Conservation (phyloP, 148 eudicot species). For the Cornus controversa region DNA sequence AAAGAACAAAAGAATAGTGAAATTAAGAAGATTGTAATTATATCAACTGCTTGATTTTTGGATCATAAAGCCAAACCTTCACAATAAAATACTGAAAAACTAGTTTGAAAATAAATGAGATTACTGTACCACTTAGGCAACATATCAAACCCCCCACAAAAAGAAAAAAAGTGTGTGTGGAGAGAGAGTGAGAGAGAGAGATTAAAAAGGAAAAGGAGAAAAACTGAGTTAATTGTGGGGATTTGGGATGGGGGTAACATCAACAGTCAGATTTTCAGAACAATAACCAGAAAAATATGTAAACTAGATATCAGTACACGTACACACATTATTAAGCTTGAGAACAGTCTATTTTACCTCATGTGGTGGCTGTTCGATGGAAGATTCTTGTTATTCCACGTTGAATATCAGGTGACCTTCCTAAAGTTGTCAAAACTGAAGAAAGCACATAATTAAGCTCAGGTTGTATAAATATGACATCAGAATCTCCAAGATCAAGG, state of each 20-base stretch:
- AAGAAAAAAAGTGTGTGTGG: background rate
- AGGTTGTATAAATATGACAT: constrained; percentile 31
- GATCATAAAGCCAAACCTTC: background rate
- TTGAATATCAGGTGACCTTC: constrained; percentile 75
- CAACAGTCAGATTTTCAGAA: too few relatives aligned
- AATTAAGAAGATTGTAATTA: background rate
- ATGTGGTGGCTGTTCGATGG: constrained; percentile 78
- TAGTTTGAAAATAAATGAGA: background rate
- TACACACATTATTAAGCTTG: background rate
- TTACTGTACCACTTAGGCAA: background rate
- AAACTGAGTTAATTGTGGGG: too few relatives aligned
- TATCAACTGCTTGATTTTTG: background rate
- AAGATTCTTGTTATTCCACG: constrained; percentile 95
- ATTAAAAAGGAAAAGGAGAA: background rate
- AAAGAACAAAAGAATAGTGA: background rate
- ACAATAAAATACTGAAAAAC: background rate
- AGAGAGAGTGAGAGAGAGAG: background rate
- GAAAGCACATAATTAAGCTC: constrained; percentile 58
- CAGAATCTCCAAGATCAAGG: constrained; percentile 26
- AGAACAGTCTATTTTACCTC: constrained; percentile 52
- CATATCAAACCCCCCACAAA: background rate
- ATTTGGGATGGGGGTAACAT: too few relatives aligned
- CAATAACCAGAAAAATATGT: too few relatives aligned
- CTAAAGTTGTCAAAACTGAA: constrained; percentile 65
- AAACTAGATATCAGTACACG: too few relatives aligned